Evolutionary conservation across 192 early-diverging fungal genomes (phyloP), one percentile per base, ranked within the genome.

Genomic region (Coemansia nantahalensis): DNA sequence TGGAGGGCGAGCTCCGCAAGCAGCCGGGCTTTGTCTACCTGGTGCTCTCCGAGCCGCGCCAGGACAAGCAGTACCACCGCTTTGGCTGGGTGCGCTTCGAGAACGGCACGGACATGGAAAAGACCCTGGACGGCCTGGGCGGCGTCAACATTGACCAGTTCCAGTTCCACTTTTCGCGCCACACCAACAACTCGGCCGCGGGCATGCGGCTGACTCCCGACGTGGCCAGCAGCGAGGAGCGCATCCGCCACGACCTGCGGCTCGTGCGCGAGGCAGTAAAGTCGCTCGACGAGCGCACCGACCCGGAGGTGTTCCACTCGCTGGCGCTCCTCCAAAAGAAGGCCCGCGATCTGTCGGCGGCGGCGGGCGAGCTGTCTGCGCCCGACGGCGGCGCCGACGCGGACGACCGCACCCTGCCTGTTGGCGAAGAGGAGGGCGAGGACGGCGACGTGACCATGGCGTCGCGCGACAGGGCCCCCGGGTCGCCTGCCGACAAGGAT

Each of bases 1-100:
- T 95, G 11, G 74, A 85, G 31, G 81, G 86, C 36, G 83, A 90
- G 65, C 66, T 78, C 31, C 21, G 81, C 40, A 71, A 83, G 22
- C 73, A 86, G n/a, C 67, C 82, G 14, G 93, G 95, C 0, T 98
- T 88, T 73, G 78, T 88, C 55, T 86, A 87, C 68, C 70, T 95
- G 26, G 84, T 87, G 11, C 64, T 98, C 7, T 89, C 89, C 13
- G 94, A 95, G 51, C 94, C 95, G 3, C 83, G 83, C 17, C 82
- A 89, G 26, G 78, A 82, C 58, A 90, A 90, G 64, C 85, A 90
- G 53, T 88, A 88, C 67, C 82, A 88, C 63, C 87, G 95, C 14
- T 80, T 93, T 51, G 95, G 92, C 11, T 98, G 95, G 95, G 85
- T 92, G 54, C 81, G 86, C 18, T 95, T 97, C 56, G 81, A 86